A percentile compares a stretch with the other conserved stretches of the same genome.
Evolutionary conservation across 257 asterid genomes (phyloP).

Genomic region (Capsicum rhomboideum): DNA sequence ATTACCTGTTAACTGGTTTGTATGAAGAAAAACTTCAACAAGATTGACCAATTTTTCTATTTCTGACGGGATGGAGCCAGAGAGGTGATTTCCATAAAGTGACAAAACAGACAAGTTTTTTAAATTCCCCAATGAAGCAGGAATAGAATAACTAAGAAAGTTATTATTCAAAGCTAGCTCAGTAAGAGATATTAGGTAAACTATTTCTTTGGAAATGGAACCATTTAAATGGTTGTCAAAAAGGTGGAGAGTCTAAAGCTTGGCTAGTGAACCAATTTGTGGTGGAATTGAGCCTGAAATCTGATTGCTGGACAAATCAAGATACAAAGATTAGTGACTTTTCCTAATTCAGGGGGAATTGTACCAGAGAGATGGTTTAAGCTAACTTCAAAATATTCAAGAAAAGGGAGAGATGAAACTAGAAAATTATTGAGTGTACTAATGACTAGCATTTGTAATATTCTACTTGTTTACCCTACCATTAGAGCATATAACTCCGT

Average conservation of each 20-base stretch:
- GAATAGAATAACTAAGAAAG: not conserved
- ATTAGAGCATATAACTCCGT: no score
- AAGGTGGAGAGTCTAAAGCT: not conserved
- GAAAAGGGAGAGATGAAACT: slow-evolving; percentile 16
- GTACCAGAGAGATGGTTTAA: slow-evolving; percentile 5
- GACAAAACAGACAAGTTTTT: not conserved
- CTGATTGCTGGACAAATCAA: not conserved
- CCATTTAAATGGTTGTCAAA: no score
- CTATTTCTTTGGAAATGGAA: not conserved
- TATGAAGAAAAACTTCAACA: no score
- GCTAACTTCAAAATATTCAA: slow-evolving; percentile 6
- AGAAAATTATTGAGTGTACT: no score
- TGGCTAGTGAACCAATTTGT: not conserved
- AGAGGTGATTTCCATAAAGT: no score
- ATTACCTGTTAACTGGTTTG: no score
- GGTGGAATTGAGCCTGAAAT: slow-evolving; percentile 5
- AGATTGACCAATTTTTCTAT: no score
- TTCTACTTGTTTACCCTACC: slow-evolving; percentile 2
- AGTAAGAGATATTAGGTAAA: not conserved
- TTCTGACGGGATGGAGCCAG: no score
- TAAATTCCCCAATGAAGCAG: no score
- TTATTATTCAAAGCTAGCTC: not conserved
- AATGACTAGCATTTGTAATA: not conserved
- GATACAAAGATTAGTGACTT: not conserved
- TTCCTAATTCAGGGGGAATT: not conserved